These are phyloP conservation scores for Suillus luteus DNA, from an alignment of 768 basidiomycete species.

Conservation along the genomic window DNA sequence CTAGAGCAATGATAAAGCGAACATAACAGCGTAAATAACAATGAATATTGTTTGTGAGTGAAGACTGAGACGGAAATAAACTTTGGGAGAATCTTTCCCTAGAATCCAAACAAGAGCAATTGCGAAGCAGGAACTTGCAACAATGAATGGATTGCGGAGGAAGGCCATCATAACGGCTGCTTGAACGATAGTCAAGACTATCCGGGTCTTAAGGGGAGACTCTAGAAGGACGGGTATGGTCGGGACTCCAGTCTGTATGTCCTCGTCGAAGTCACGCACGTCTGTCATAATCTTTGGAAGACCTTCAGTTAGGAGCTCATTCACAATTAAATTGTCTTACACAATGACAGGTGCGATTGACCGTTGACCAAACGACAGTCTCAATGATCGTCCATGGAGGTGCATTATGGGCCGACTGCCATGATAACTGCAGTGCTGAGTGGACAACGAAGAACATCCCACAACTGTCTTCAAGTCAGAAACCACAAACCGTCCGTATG, in stretches of 20 bases:
- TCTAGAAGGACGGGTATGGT: neutral
- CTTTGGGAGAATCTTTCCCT: neutral
- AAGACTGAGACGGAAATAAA: neutral
- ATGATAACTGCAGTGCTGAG: neutral
- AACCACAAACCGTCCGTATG: neutral
- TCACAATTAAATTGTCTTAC: neutral
- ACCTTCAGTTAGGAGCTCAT: neutral
- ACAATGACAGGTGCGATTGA: neutral
- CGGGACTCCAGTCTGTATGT: neutral
- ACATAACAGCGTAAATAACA: neutral
- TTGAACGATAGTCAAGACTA: neutral
- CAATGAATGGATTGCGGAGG: neutral
- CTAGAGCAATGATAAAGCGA: neutral
- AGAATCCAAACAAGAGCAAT: neutral
- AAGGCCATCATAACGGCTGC: neutral
- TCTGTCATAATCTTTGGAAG: neutral
- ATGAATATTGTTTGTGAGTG: neutral
- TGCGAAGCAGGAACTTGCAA: neutral
- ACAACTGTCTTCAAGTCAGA: neutral
- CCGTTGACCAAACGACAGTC: neutral
- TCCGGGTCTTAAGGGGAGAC: neutral
- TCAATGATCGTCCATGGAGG: neutral
- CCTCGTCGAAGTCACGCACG: neutral
- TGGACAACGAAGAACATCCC: neutral
- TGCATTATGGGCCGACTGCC: neutral